Evolutionary conservation across 164 flowering plant species (phyloP), one percentile per base, ranked within the genome.

Genomic region (Liriodendron chinense): DNA sequence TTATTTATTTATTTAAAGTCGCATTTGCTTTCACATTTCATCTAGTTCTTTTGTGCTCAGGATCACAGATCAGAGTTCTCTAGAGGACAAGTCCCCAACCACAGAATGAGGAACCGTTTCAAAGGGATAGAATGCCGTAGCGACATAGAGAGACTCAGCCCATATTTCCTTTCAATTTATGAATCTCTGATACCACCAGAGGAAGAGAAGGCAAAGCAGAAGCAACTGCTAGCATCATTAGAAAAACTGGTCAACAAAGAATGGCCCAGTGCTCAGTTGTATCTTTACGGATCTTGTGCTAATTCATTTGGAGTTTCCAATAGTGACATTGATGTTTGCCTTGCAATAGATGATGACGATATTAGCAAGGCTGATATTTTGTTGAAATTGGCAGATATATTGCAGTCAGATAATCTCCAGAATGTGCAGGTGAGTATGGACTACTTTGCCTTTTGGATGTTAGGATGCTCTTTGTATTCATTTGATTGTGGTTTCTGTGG

Each of bases 301-400:
- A 96, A 89, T 84, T 88, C 98, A 63, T 96, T 96, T 85, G 99
- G 91, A 48, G 87, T 96, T 75, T 88, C 92, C 68, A 94, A 90
- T 67, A 96, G 99, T 80, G 99, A 96, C 76, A 87, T 96, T 82
- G 99, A 94, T 87, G 89, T 96, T 78, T 96, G 98, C 85, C 92
- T 96, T 79, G 88, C 89, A 20, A 86, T 92, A 47, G 86, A 87
- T 20, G 93, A 88, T 56, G 68, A 73, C 0, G 84, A 84, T 66
- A 47, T 82, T 26, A 77, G 84, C 81, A 96, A 96, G 87, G 77
- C 92, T 76, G 97, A 92, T 69, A 75, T 94, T 76, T 81, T 96
- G 82, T 71, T 94, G 78, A 92, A 86, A 82, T 83, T 94, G 83
- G 98, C 98, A 28, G 98, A 92, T 25, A 90, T 93, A 71, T 83